Conservation (phyloP, 2,329 filamentous ascomycete species). For the Xylaria sp. region DNA sequence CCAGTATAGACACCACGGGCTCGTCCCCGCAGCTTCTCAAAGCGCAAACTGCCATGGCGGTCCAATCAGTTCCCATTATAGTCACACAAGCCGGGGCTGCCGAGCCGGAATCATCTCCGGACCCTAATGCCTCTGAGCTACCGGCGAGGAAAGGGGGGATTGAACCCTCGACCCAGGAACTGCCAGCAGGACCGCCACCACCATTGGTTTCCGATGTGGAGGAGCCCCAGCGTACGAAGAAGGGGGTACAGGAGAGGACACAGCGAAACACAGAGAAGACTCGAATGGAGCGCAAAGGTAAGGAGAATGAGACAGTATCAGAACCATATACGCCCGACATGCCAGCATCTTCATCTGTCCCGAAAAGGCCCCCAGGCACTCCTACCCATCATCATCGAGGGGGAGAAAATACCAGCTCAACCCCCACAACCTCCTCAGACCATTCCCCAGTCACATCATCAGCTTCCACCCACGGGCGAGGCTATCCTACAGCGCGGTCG, state of each 20-base stretch:
- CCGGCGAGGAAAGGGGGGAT: slow-evolving; percentile 21
- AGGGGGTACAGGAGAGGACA: slow-evolving; percentile 43
- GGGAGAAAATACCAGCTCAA: slow-evolving; percentile 20
- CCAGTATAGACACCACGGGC: slow-evolving; percentile 51
- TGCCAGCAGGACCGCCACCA: slow-evolving; percentile 18
- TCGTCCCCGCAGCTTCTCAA: slow-evolving; percentile 51
- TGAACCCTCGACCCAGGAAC: slow-evolving; percentile 30
- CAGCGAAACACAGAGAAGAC: slow-evolving; percentile 41
- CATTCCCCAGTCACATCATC: slow-evolving; percentile 26
- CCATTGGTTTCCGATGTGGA: slow-evolving; percentile 11
- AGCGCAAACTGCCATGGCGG: slow-evolving; percentile 50
- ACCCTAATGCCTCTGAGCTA: slow-evolving; percentile 40
- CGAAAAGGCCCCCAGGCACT: slow-evolving; percentile 19
- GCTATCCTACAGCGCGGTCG: slow-evolving; percentile 26
- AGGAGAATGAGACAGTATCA: slow-evolving; percentile 33
- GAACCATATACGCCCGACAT: slow-evolving; percentile 33
- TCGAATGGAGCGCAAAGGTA: slow-evolving; percentile 20
- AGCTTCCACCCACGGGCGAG: slow-evolving; percentile 4
- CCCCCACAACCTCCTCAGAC: slow-evolving; percentile 33
- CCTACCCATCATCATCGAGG: slow-evolving; percentile 3
- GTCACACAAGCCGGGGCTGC: slow-evolving; percentile 37
- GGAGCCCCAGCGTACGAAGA: slow-evolving; percentile 35
- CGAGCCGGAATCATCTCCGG: slow-evolving; percentile 38
- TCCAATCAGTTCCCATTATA: slow-evolving; percentile 47
- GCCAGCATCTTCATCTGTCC: slow-evolving; percentile 21